Base-by-base conservation (phyloP, 768 basidiomycete genomes). In the Phlegmacium glaucopus region DNA sequence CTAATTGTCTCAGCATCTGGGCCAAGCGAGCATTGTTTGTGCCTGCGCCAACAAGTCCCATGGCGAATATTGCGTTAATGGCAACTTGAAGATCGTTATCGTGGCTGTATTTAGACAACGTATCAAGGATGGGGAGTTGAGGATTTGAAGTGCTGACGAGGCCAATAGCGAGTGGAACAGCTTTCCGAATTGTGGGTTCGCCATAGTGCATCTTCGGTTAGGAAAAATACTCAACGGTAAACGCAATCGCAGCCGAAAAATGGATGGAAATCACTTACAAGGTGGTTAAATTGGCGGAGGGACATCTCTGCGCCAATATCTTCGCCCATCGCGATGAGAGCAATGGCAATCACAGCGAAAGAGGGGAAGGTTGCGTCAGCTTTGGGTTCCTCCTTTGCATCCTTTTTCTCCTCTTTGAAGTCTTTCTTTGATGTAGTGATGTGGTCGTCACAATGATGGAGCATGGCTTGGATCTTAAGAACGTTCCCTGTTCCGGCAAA, bases 301-400 rank as follows among this genome's bases (percentile, higher is more conserved):
- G 90, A 85, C 96, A 99, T 98, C 66, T 98, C 92, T 2, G 94
- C 85, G 40, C 96, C 96, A 40, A 97, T 84, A 17, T 98, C 95
- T 68, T 99, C 96, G 15, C 96, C 96, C 94, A 98, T 97, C 4
- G 96, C 85, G 37, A 98, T 89, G 49, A 98, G 67, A 0, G 95
- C 85, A 58, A 99, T 90, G 22, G 93, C 96, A 47, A 98, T 75
- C 26, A 95, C 93, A 12, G 95, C 90, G 52, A 97, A 88, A 0
- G 91, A 81, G 64, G 97, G 90, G 76, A 90, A 91, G 26, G 85
- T 85, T 55, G 92, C 89, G 50, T 90, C 82, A 50, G 82, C 76
- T 59, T 84, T 82, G 42, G 75, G 67, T 44, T 77, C 69, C 16
- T 78, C 72, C 15, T 80, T 72, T 44, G 71, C 69, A 50, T 56